Evolutionary conservation across 2,329 filamentous ascomycete genomes (phyloP).

Genomic region (Atkinsonella hypoxylon): DNA sequence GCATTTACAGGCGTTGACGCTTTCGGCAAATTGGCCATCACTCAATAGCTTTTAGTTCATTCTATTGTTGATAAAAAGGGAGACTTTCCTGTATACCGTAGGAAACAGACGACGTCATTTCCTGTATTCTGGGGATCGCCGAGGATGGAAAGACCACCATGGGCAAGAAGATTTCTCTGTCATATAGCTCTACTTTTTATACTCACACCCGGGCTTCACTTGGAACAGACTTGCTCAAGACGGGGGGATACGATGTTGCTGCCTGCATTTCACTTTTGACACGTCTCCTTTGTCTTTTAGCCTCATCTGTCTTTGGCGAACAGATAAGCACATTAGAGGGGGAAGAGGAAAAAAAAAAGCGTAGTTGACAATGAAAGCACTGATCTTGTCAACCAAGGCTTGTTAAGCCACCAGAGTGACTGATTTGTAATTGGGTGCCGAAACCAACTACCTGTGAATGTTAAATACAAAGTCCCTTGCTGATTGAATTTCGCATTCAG

Average conservation of each 20-base stretch:
- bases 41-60: neutral
- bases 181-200: neutral
- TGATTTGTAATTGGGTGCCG: too few species aligned
- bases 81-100: neutral
- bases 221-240: neutral
- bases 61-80: neutral
- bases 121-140: neutral
- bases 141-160: neutral
- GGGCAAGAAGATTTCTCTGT: neutral
- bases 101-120: neutral
- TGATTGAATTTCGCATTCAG: too few species aligned
- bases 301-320: neutral
- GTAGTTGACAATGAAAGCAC: neutral
- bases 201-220: neutral
- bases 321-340: neutral
- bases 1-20: constrained; percentile 7
- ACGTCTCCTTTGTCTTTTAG: constrained; percentile 2
- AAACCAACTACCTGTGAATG: neutral
- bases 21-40: neutral
- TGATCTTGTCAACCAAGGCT: neutral
- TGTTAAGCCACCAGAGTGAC: neutral
- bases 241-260: neutral
- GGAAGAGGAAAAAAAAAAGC: neutral
- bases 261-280: neutral
- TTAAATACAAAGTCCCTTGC: too few species aligned